Evolutionary conservation across 108 stramenopile genomes (phyloP).

Genomic region (Skeletonema potamos): DNA sequence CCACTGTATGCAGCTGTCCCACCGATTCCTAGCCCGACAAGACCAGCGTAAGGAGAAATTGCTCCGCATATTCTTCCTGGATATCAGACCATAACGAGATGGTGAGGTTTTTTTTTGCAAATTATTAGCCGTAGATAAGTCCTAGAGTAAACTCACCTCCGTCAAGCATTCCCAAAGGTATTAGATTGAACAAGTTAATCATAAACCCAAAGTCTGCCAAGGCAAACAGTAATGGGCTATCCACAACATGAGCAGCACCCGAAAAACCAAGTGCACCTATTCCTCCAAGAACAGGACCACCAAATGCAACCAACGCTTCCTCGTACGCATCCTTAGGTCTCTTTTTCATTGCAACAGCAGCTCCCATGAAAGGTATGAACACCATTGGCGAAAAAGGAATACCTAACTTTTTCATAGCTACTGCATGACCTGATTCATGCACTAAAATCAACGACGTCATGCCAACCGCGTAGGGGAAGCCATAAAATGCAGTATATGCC

Average conservation of each 20-base stretch:
- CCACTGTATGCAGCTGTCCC: constrained; percentile 70
- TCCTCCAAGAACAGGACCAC: constrained; percentile 85
- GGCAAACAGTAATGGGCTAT: constrained; percentile 84
- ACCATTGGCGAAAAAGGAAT: constrained; percentile 92
- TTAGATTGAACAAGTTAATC: constrained; percentile 94
- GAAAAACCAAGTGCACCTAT: constrained; percentile 77
- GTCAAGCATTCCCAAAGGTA: constrained; percentile 91
- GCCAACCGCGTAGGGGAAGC: constrained; percentile 87
- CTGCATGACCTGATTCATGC: constrained; percentile 88
- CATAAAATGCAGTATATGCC: constrained; percentile 87
- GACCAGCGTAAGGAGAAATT: constrained; percentile 69
- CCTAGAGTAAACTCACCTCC: constrained; percentile 55
- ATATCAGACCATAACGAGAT: too few relatives aligned
- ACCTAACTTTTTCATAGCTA: constrained; percentile 71
- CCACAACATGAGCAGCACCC: constrained; percentile 65
- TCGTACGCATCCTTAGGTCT: constrained; percentile 84
- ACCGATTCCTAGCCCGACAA: constrained; percentile 82
- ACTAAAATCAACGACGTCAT: constrained; percentile 89
- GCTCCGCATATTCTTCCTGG: constrained; percentile 83
- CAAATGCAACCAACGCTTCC: constrained; percentile 90
- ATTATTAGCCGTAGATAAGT: too few relatives aligned
- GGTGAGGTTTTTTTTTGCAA: too few relatives aligned
- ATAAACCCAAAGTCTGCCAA: constrained; percentile 95
- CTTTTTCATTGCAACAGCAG: constrained; percentile 83
- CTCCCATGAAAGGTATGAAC: constrained; percentile 95